These are phyloP conservation scores for Acanthamoeba triangularis DNA, from an alignment of 208 protist genomes.

Conservation along the genomic window DNA sequence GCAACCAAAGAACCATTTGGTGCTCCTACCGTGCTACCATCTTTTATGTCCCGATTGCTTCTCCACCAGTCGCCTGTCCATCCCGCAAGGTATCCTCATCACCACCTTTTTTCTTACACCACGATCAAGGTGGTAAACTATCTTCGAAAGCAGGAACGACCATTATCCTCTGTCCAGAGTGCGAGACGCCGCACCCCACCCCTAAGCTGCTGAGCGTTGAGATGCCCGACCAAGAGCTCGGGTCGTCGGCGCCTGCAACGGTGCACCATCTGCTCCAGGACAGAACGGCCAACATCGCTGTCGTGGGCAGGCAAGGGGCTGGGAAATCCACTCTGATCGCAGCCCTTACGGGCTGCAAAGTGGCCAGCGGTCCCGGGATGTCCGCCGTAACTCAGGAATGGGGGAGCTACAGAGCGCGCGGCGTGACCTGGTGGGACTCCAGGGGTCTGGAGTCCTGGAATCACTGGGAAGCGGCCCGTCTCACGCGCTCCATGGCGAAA, in stretches of 20 bases:
- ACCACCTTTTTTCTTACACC: no score
- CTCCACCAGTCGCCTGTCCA: neutral
- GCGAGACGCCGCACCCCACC: neutral
- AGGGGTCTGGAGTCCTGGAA: neutral
- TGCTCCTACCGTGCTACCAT: neutral
- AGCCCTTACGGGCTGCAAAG: neutral
- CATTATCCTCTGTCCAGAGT: neutral
- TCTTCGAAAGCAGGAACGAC: no score
- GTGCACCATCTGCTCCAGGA: neutral
- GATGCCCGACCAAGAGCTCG: neutral
- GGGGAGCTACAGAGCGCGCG: neutral
- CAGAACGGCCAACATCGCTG: neutral
- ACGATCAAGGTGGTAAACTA: no score
- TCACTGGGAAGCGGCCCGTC: no score
- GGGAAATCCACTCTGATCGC: neutral
- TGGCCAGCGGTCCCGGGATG: neutral
- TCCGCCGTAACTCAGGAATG: neutral
- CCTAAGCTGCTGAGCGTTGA: neutral
- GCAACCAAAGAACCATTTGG: neutral
- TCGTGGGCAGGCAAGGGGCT: neutral
- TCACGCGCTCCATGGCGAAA: neutral
- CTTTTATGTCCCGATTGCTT: neutral
- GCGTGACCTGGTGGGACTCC: neutral
- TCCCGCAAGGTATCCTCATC: neutral
- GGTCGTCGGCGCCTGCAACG: no score